phyloP scores from a whole-genome alignment of 768 basidiomycete species.

The Steccherinum ochraceum region DNA sequence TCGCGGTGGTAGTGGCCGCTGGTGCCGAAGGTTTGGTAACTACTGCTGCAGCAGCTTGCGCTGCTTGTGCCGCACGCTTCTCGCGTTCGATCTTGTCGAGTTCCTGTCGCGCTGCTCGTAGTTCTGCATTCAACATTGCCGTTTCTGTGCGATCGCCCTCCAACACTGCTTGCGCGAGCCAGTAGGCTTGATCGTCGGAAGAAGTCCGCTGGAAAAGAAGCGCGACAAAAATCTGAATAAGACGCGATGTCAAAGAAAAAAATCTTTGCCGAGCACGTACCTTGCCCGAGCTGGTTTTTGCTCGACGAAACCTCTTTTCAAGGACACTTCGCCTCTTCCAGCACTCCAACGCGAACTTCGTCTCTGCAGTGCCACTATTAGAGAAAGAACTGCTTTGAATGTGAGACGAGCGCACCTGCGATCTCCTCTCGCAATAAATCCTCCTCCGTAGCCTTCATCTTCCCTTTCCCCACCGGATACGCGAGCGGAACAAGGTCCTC shows the following conservation, averaged over 20 bases:
- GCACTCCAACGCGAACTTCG: constrained; percentile 63
- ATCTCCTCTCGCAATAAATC: constrained; percentile 42
- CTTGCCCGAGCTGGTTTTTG: constrained; percentile 48
- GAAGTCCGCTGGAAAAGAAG: constrained; percentile 51
- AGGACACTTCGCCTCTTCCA: constrained; percentile 51
- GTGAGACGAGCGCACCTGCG: constrained; percentile 34
- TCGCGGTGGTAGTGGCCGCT: not conserved
- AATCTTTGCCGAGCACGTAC: constrained; percentile 30
- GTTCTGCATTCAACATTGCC: constrained; percentile 46
- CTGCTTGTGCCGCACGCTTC: constrained; percentile 41
- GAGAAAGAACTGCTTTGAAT: constrained; percentile 4
- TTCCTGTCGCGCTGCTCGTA: constrained; percentile 57
- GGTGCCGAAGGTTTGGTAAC: constrained; percentile 5
- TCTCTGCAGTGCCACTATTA: constrained; percentile 38
- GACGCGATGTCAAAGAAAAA: not conserved
- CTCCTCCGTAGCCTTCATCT: constrained; percentile 46
- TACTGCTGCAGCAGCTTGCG: constrained; percentile 11
- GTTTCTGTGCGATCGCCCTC: constrained; percentile 65
- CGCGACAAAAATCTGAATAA: not conserved
- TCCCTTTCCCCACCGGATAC: constrained; percentile 42
- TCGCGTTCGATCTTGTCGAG: constrained; percentile 65
- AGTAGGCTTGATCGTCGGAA: constrained; percentile 57
- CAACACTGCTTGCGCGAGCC: constrained; percentile 55
- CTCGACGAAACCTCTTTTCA: constrained; percentile 50
- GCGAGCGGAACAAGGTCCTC: constrained; percentile 45